Evolutionary conservation across 176 grass and related monocot species (phyloP).

Genomic region (maize (Zea mays)): Zm-B73-REFERENCE-NAM-5.0 NC_050098.1:200329501-200330000

Average conservation of each 20-base stretch:
- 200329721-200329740: conserved; percentile 40
- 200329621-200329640: conserved; percentile 11
- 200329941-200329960: conserved; percentile 81
- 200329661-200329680: conserved; percentile 25
- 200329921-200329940: conserved; percentile 57
- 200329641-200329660: neutral
- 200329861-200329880: conserved; percentile 99
- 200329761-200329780: conserved; percentile 89
- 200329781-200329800: conserved; percentile 99
- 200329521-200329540: conserved; percentile 4
- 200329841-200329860: conserved; percentile 98
- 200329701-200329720: conserved; percentile 26
- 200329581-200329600: conserved; percentile 13
- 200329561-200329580: neutral
- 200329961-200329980: conserved; percentile 90
- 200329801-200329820: conserved; percentile 97
- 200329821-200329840: conserved; percentile 98
- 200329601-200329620: conserved; percentile 11
- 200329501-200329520: conserved; percentile 22
- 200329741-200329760: conserved; percentile 65
- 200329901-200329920: conserved; percentile 72
- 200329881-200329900: conserved; percentile 90
- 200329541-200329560: neutral
- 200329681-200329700: conserved; percentile 4
- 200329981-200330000: conserved; percentile 55